Percentiles rank a stretch among this genome's conserved stretches.
Conservation (phyloP, 202 grass and related monocot genomes). For the Panicum hallii region DNA sequence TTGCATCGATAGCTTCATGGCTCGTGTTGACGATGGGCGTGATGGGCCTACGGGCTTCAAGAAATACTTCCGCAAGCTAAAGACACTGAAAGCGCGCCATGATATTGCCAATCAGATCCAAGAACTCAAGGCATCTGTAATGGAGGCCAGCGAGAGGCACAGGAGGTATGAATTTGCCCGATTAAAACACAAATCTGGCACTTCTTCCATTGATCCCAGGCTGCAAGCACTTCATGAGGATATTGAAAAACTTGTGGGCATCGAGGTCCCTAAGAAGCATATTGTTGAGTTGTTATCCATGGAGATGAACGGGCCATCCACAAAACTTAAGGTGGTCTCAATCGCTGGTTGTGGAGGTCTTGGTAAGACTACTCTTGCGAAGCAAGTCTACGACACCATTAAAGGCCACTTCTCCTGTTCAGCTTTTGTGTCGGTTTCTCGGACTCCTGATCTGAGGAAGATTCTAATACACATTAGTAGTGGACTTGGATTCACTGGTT, state of each 20-base stretch:
- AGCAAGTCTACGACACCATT: neutral
- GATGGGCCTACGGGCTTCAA: neutral
- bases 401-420: neutral
- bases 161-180: constrained; percentile 8
- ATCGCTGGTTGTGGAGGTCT: neutral
- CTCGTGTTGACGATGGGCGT: neutral
- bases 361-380: constrained; percentile 7
- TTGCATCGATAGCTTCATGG: neutral
- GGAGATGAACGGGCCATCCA: too few relatives aligned
- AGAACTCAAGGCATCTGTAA: neutral
- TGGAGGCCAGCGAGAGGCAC: constrained; percentile 30
- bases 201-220: neutral
- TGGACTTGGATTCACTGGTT: neutral
- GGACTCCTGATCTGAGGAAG: neutral
- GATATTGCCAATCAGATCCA: neutral
- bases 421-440: neutral
- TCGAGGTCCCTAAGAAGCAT: neutral
- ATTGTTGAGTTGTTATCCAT: too few relatives aligned
- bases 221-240: neutral
- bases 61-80: neutral
- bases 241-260: neutral
- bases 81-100: neutral
- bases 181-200: too few relatives aligned
- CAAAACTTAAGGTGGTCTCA: neutral
- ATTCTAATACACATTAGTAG: neutral